These are phyloP conservation scores for Endotrypanum monterogeii DNA, from an alignment of 208 protist genomes.

Conservation along the genomic window DNA sequence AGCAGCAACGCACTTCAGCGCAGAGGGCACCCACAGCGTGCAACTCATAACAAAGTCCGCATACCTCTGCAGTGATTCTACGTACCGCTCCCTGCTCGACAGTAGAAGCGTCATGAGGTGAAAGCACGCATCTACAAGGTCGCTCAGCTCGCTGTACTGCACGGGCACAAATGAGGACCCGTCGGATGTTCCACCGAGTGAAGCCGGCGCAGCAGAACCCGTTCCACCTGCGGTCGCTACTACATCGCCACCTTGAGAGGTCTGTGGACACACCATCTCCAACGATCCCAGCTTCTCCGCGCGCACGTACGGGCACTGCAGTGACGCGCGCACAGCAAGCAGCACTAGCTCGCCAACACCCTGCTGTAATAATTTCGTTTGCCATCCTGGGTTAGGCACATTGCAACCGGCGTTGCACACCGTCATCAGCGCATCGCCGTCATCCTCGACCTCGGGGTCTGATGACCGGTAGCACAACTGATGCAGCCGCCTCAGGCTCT, in stretches of 20 bases:
- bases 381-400: conserved; percentile 46
- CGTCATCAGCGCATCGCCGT: conserved; percentile 11
- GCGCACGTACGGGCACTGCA: conserved; percentile 39
- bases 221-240: neutral
- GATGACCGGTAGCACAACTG: conserved; percentile 32
- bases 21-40: conserved; percentile 32
- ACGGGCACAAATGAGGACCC: conserved; percentile 21
- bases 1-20: conserved; percentile 34
- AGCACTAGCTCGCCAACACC: conserved; percentile 40
- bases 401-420: conserved; percentile 17
- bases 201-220: neutral
- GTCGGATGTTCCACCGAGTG: neutral
- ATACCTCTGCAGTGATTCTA: conserved; percentile 33
- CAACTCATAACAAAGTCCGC: conserved; percentile 50
- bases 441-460: conserved; percentile 14
- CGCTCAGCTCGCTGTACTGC: conserved; percentile 43
- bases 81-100: conserved; percentile 33
- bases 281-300: conserved; percentile 32
- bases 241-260: neutral
- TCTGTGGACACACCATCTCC: conserved; percentile 32
- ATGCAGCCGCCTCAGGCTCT: conserved; percentile 46
- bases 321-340: conserved; percentile 32
- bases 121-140: conserved; percentile 47
- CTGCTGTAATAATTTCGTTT: conserved; percentile 53
- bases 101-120: conserved; percentile 34